Conservation (phyloP, 2,329 filamentous ascomycete species). For the Fusarium sp. region DNA sequence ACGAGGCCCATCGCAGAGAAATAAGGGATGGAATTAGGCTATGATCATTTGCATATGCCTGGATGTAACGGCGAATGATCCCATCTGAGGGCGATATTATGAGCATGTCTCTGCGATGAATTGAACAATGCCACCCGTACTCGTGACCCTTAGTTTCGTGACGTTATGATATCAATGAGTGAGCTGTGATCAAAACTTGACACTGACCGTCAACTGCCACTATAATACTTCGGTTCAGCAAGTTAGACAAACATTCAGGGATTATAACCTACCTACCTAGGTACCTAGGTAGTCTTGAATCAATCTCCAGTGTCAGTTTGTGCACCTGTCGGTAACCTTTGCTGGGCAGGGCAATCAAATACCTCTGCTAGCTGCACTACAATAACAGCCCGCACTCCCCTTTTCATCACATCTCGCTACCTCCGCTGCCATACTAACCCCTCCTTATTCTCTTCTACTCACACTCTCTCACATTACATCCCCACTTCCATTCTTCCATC, state of each 20-base stretch:
- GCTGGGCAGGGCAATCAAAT: neutral
- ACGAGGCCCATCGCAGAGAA: constrained; percentile 16
- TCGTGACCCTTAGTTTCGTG: neutral
- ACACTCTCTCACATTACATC: neutral
- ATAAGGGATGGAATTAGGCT: constrained; percentile 14
- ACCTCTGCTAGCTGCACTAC: neutral
- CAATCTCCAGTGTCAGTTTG: neutral
- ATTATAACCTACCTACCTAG: neutral
- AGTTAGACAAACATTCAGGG: neutral
- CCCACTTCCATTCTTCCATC: constrained; percentile 1
- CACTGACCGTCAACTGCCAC: neutral
- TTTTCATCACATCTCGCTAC: neutral
- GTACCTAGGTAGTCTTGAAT: neutral
- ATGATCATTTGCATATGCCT: constrained; percentile 25
- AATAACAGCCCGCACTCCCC: neutral
- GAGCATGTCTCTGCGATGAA: constrained; percentile 31
- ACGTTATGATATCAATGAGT: neutral
- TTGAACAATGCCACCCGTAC: constrained; percentile 3
- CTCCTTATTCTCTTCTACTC: neutral
- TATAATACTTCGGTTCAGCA: neutral
- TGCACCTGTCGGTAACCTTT: neutral
- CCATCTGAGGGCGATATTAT: constrained; percentile 30
- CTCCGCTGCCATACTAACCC: neutral
- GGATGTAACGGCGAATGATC: constrained; percentile 13
- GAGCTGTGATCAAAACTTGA: neutral